Evolutionary conservation across 768 basidiomycete genomes (phyloP), one percentile per base, ranked within the genome.

Genomic region (Strobilomyces dryophilus): DNA sequence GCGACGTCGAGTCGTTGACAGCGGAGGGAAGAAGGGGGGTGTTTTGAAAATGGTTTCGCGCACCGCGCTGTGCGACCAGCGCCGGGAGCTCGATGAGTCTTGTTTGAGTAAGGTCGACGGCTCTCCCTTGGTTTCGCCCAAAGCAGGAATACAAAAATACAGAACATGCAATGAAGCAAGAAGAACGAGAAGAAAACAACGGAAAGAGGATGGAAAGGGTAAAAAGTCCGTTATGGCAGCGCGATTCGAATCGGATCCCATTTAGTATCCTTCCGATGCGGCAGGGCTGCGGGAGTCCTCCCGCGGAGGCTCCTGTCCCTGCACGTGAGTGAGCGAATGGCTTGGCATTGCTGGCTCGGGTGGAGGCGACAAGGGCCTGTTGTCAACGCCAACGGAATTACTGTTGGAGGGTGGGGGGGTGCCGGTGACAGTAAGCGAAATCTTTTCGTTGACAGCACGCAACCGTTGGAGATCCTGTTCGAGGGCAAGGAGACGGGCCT

Each of bases 361-460:
- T 17, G 85, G 81, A 39, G 85, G 85, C 12, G 87, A 84, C 59
- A 85, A 63, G 11, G 84, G 81, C 55, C 82, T 75, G 54, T 61
- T 65, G 55, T 78, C 77, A 48, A 39, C 18, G 15, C 20, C 21
- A 21, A 75, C 64, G 20, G 74, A 70, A 56, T 74, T 70, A 52
- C 75, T 68, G 52, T 75, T 70, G 47, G 76, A 64, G 35, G 87
- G 81, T 34, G 84, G 81, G 31, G 84, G 77, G 29, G 83, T 80
- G 53, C 74, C 75, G 52, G 76, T 70, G 39, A 79, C 72, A 53
- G 79, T 79, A 24, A 91, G 82, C 4, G 88, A 85, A 21, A 92
- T 89, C 71, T 89, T 88, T 75, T 91, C 89, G 69, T 91, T 92
- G 59, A 92, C 76, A 8, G 80, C 74, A 52, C 87, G 83, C 42